Conservation (phyloP, 139 green algal genomes). For the Spirogloea muscicola region DNA sequence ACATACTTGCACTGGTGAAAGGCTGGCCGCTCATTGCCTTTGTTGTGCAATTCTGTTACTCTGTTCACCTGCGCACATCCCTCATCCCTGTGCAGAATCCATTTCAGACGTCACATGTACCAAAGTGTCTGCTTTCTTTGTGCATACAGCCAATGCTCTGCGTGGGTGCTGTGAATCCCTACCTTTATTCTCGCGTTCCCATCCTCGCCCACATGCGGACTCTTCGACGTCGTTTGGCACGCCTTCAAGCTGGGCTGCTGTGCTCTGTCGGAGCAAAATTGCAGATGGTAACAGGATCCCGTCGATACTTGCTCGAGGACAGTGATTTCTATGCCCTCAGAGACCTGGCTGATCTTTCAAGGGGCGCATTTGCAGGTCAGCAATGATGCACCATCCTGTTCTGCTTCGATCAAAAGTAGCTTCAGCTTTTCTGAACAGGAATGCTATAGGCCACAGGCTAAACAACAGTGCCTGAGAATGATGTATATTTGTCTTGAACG, state of each 20-base stretch:
- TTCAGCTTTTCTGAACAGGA: background rate
- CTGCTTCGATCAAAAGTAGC: background rate
- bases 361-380: constrained; percentile 38
- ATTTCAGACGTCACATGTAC: too few relatives aligned
- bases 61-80: too few relatives aligned
- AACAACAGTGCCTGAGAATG: background rate
- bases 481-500: background rate
- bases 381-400: background rate
- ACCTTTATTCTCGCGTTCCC: constrained; percentile 47
- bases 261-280: constrained; percentile 1
- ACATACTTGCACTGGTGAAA: too few relatives aligned
- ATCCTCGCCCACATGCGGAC: constrained; percentile 23
- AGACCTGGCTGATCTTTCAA: constrained; percentile 41
- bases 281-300: background rate
- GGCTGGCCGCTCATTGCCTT: too few relatives aligned
- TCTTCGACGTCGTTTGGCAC: constrained; percentile 8
- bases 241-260: background rate
- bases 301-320: constrained; percentile 38
- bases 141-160: constrained; percentile 56
- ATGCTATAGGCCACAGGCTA: background rate
- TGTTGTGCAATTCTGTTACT: too few relatives aligned
- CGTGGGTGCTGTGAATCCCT: constrained; percentile 55
- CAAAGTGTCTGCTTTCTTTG: too few relatives aligned
- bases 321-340: constrained; percentile 40
- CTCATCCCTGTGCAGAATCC: too few relatives aligned